These are phyloP conservation scores for Pseudotulostoma volvatum DNA, from an alignment of 495 filamentous ascomycete genomes.

Conservation along the genomic window DNA sequence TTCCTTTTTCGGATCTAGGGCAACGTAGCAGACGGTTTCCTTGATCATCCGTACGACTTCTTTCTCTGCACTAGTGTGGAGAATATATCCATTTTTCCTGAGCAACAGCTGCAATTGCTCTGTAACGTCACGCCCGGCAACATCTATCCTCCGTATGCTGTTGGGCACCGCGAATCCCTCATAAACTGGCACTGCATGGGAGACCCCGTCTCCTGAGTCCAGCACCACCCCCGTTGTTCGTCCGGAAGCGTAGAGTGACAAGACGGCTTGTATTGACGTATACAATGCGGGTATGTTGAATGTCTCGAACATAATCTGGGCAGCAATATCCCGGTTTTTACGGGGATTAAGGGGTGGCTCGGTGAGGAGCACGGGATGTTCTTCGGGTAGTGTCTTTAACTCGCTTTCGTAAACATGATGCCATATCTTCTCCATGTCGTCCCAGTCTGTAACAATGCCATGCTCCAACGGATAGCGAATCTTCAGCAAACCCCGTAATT, in stretches of 20 bases:
- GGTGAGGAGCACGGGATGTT: slow-evolving; percentile 94
- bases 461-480: slow-evolving; percentile 93
- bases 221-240: slow-evolving; percentile 93
- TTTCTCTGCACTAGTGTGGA: slow-evolving; percentile 97
- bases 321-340: slow-evolving; percentile 88
- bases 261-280: slow-evolving; percentile 90
- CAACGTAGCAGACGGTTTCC: slow-evolving; percentile 79
- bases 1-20: slow-evolving; percentile 76
- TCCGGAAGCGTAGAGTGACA: slow-evolving; percentile 91
- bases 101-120: slow-evolving; percentile 86
- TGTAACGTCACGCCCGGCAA: slow-evolving; percentile 94
- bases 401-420: slow-evolving; percentile 68
- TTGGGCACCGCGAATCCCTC: slow-evolving; percentile 95
- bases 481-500: slow-evolving; percentile 84
- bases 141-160: slow-evolving; percentile 88
- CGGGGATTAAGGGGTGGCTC: slow-evolving; percentile 94
- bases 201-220: slow-evolving; percentile 91
- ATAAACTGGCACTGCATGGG: slow-evolving; percentile 93
- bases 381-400: slow-evolving; percentile 89
- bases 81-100: slow-evolving; percentile 81
- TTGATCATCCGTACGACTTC: slow-evolving; percentile 95
- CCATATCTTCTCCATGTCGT: slow-evolving; percentile 99
- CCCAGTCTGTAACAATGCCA: slow-evolving; percentile 98
- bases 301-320: slow-evolving; percentile 96
- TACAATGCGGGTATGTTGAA: slow-evolving; percentile 97